These are phyloP conservation scores for Juncus effusus DNA, from an alignment of 176 grass and related monocot genomes.

Conservation along the genomic window DNA sequence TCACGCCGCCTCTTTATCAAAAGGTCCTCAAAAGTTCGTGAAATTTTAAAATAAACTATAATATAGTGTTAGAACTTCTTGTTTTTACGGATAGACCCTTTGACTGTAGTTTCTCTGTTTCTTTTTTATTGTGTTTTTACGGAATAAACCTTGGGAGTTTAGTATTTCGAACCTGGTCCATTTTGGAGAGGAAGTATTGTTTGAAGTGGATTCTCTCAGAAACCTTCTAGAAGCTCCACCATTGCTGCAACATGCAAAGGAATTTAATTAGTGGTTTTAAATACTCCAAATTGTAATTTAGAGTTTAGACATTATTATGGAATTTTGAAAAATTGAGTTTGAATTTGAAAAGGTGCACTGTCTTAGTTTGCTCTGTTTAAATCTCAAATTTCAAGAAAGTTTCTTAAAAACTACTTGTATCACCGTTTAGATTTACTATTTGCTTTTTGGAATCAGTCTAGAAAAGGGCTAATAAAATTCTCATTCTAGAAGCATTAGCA, in stretches of 20 bases:
- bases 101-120: constrained; percentile 3
- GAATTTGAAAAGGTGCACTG: background rate
- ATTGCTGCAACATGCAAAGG: constrained; percentile 17
- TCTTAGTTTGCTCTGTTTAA: background rate
- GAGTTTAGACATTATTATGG: background rate
- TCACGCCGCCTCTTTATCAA: constrained; percentile 14
- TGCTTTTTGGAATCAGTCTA: no score
- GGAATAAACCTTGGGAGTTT: background rate
- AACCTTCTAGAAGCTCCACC: constrained; percentile 22
- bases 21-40: constrained; percentile 4
- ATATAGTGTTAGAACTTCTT: background rate
- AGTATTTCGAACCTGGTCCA: background rate
- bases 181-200: constrained; percentile 9
- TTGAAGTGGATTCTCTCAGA: constrained; percentile 10
- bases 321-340: background rate
- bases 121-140: background rate
- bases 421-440: constrained; percentile 9
- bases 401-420: background rate
- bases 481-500: no score
- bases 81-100: constrained; percentile 22
- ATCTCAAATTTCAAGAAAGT: background rate
- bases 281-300: background rate
- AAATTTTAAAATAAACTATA: constrained; percentile 9
- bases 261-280: background rate
- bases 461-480: no score